A percentile compares a stretch with the other conserved stretches of the same genome.
Conservation (phyloP, 352 stramenopile genomes). For the Phytophthora citrophthora region DNA sequence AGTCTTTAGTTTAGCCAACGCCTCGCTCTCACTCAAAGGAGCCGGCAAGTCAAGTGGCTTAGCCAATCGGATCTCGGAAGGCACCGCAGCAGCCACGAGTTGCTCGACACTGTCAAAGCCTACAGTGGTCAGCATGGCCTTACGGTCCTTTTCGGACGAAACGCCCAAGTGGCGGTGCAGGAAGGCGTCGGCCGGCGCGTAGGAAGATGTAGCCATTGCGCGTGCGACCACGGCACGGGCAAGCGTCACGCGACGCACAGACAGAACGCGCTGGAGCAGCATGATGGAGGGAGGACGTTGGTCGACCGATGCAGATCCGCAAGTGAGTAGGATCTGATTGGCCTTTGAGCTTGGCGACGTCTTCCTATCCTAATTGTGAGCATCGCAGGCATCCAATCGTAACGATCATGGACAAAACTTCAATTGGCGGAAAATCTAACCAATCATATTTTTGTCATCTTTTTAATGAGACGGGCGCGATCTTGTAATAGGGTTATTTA, state of each 20-base stretch:
- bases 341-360: not conserved
- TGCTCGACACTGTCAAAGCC: slow-evolving; percentile 94
- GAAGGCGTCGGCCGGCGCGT: slow-evolving; percentile 68
- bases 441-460: too few species aligned
- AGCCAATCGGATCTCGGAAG: slow-evolving; percentile 89
- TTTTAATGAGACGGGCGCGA: too few species aligned
- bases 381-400: slow-evolving; percentile 30
- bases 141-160: slow-evolving; percentile 79
- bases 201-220: slow-evolving; percentile 25
- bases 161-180: slow-evolving; percentile 90
- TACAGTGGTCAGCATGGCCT: slow-evolving; percentile 93
- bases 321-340: slow-evolving; percentile 27
- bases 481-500: too few species aligned
- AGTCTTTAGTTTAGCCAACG: slow-evolving; percentile 86
- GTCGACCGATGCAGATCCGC: slow-evolving; percentile 12
- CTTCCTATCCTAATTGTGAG: not conserved
- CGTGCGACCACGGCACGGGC: slow-evolving; percentile 15
- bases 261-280: slow-evolving; percentile 30
- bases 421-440: not conserved
- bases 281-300: slow-evolving; percentile 12
- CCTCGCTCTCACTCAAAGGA: slow-evolving; percentile 93
- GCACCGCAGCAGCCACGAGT: slow-evolving; percentile 95
- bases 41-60: slow-evolving; percentile 66
- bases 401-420: slow-evolving; percentile 8
- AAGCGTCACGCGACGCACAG: slow-evolving; percentile 23